These are phyloP conservation scores for Stentor coeruleus DNA, from an alignment of 73 alveolate species.

Conservation along the genomic window DNA sequence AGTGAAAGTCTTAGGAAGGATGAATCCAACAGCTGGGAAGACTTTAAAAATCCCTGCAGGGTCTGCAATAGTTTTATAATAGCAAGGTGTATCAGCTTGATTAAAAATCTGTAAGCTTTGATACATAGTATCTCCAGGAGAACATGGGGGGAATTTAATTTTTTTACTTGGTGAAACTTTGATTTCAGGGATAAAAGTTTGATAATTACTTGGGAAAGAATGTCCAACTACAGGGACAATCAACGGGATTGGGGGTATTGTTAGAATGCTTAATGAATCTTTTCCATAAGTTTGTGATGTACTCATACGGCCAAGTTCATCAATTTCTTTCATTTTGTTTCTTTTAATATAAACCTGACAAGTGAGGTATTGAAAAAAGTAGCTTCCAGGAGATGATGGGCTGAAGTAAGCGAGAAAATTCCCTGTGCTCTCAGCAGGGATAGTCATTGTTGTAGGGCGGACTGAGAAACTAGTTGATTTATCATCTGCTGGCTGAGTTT, in stretches of 20 bases:
- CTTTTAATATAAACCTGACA: conserved; percentile 54
- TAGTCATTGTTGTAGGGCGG: conserved; percentile 25
- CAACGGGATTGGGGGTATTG: conserved; percentile 70
- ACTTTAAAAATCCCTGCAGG: conserved; percentile 90
- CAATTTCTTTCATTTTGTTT: conserved; percentile 36
- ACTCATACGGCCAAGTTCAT: conserved; percentile 26
- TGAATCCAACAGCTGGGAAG: conserved; percentile 85
- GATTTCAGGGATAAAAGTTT: conserved; percentile 95
- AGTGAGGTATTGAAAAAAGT: conserved; percentile 51
- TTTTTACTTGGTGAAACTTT: conserved; percentile 85
- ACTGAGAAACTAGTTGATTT: conserved; percentile 39
- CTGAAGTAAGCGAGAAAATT: conserved; percentile 40
- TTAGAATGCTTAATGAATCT: conserved; percentile 12
- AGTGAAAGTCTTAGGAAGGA: conserved; percentile 87
- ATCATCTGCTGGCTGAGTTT: conserved; percentile 5
- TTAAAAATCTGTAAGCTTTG: conserved; percentile 88
- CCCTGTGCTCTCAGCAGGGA: conserved; percentile 37
- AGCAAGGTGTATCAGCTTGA: conserved; percentile 96
- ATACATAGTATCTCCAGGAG: conserved; percentile 88
- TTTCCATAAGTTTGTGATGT: conserved; percentile 28
- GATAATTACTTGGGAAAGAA: conserved; percentile 91
- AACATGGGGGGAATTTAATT: conserved; percentile 92
- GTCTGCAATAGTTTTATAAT: conserved; percentile 80
- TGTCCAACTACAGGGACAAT: conserved; percentile 90
- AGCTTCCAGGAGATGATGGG: conserved; percentile 60